Percentiles rank a stretch among this genome's conserved stretches.
These are phyloP conservation scores for Boletus albobrunnescens DNA, from an alignment of 1,284 basidiomycete genomes.

Conservation along the genomic window DNA sequence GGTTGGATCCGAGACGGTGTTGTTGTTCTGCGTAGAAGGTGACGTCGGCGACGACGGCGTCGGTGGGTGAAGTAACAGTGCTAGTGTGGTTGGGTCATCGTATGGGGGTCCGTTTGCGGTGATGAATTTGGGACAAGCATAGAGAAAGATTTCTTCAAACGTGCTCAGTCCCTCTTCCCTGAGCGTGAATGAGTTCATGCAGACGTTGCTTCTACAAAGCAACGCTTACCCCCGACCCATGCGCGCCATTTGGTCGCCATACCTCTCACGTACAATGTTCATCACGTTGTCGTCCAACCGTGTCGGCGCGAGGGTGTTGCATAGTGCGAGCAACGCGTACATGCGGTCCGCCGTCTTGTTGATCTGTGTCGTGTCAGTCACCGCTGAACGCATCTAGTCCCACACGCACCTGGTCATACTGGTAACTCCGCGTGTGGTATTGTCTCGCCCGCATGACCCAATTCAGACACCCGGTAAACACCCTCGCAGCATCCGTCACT, in stretches of 20 bases:
- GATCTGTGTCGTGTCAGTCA: conserved; percentile 52
- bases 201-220: not conserved
- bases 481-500: conserved; percentile 92
- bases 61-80: conserved; percentile 47
- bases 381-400: not conserved
- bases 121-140: conserved; percentile 96
- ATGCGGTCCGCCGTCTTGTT: conserved; percentile 97
- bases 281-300: conserved; percentile 93
- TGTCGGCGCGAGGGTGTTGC: conserved; percentile 87
- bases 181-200: conserved; percentile 4
- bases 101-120: conserved; percentile 91
- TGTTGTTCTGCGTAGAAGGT: conserved; percentile 14
- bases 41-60: conserved; percentile 29
- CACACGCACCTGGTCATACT: conserved; percentile 82
- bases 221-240: conserved; percentile 73
- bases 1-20: conserved; percentile 67
- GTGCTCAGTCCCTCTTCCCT: conserved; percentile 75
- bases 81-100: conserved; percentile 72
- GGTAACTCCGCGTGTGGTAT: conserved; percentile 94
- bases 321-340: conserved; percentile 94
- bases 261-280: conserved; percentile 89
- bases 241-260: conserved; percentile 85
- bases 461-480: conserved; percentile 90
- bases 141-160: conserved; percentile 93
- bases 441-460: conserved; percentile 91